Evolutionary conservation across 495 filamentous ascomycete genomes (phyloP), one percentile per base, ranked within the genome.

Genomic region (Penicillium pulvis): DNA sequence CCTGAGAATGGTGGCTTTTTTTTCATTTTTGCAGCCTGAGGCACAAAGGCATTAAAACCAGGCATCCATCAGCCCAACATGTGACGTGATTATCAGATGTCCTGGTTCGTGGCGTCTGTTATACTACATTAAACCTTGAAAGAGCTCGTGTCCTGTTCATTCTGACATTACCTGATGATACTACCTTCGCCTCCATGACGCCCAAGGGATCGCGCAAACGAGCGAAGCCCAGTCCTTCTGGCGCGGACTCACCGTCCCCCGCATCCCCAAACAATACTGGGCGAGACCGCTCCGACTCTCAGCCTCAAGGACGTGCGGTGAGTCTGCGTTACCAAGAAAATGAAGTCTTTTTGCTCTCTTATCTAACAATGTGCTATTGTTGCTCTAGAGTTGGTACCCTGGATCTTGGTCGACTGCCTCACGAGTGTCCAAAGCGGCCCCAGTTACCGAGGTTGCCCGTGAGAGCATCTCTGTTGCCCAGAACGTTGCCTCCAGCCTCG

Each of bases 401-500:
- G 77, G 75, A 35, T 83, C 82, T 49, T 93, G 87, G 87, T 84
- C 88, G 24, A 78, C 81, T 47, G 70, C 71, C 30, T 79, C 81
- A 36, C 79, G 81, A 67, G 74, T 72, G 23, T 78, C 81, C 39
- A 93, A 93, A 70, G 87, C 89, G 26, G 77, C 81, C 39, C 82
- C 89, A 47, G 86, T 89, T 52, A 91, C 86, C 49, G 83, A 90
- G 73, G 83, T 91, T 69, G 89, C 87, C 55, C 86, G 85, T 69
- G 89, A 93, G 75, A 90, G 86, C 52, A 90, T 92, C 35, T 80
- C 87, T 54, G 88, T 82, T 61, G 74, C 81, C 55, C 70, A 77
- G 61, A 71, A 79, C 69, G 71, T 71, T 65, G 71, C 72, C 59
- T 74, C 78, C 56, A 72, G 79, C 66, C 41, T 70, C 28, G 60